phyloP scores from a whole-genome alignment of 1,284 basidiomycete species.

The Ustilago sp. region DNA sequence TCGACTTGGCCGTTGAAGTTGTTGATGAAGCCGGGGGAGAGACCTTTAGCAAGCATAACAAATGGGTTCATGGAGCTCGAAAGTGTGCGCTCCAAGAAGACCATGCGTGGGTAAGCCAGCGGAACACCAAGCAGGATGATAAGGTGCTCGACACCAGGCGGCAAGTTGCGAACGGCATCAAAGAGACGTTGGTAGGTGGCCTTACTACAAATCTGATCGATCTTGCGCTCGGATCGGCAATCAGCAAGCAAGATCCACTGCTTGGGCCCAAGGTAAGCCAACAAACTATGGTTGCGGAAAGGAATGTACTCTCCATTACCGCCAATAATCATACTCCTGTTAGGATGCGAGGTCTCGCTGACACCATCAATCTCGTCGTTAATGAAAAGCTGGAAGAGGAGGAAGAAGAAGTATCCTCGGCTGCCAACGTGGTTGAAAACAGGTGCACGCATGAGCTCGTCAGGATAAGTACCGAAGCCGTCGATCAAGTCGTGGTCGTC shows the following conservation, averaged over 20 bases:
- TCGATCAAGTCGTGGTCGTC: conserved; percentile 82
- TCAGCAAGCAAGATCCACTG: conserved; percentile 66
- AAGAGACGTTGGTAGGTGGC: conserved; percentile 62
- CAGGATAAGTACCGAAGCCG: conserved; percentile 82
- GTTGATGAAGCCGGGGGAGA: conserved; percentile 64
- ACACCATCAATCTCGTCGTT: conserved; percentile 60
- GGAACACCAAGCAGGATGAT: conserved; percentile 68
- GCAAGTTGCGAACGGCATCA: conserved; percentile 54
- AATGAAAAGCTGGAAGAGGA: conserved; percentile 68
- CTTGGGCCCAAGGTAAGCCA: conserved; percentile 66
- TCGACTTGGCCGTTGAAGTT: conserved; percentile 69
- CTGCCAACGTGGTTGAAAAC: conserved; percentile 64
- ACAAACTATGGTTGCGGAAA: conserved; percentile 62
- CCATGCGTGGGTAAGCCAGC: conserved; percentile 68
- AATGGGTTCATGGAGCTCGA: conserved; percentile 62
- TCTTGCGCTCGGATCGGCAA: conserved; percentile 66
- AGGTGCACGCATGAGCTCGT: conserved; percentile 61
- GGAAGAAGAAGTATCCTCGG: conserved; percentile 66
- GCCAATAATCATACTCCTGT: conserved; percentile 61
- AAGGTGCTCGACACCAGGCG: conserved; percentile 63
- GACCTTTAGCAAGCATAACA: conserved; percentile 62
- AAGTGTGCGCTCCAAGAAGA: conserved; percentile 65
- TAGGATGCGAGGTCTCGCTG: conserved; percentile 45
- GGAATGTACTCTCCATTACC: conserved; percentile 62
- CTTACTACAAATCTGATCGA: conserved; percentile 63